Evolutionary conservation across 2,329 filamentous ascomycete species (phyloP).

Genomic region (Plenodomus biglobosus): DNA sequence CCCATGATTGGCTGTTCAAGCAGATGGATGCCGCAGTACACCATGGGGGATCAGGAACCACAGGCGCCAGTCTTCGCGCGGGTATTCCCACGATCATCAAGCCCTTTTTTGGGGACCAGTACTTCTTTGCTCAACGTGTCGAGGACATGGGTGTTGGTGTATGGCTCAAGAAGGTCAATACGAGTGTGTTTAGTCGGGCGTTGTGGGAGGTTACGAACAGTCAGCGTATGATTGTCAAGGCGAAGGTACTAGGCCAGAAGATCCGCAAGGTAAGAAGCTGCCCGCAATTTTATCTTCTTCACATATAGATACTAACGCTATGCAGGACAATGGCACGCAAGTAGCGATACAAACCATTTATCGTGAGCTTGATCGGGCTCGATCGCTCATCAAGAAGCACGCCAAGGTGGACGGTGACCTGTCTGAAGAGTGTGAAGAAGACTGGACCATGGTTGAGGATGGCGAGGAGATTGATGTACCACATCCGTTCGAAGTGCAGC

Average conservation of each 20-base stretch:
- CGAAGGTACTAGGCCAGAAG: constrained; percentile 75
- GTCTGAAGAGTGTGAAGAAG: constrained; percentile 71
- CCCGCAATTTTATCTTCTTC: constrained; percentile 31
- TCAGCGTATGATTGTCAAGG: constrained; percentile 88
- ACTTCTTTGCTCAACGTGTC: constrained; percentile 87
- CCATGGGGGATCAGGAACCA: constrained; percentile 93
- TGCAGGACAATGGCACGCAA: constrained; percentile 83
- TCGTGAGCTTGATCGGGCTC: constrained; percentile 90
- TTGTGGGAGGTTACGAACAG: constrained; percentile 91
- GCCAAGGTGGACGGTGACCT: constrained; percentile 38
- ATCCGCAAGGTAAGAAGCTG: constrained; percentile 72
- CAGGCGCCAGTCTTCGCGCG: constrained; percentile 85
- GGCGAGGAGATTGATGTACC: constrained; percentile 44
- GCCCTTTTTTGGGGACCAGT: constrained; percentile 97
- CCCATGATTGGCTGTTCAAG: constrained; percentile 94
- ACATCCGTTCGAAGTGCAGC: constrained; percentile 25
- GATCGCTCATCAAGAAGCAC: constrained; percentile 71
- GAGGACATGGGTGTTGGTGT: constrained; percentile 93
- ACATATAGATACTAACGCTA: constrained; percentile 18
- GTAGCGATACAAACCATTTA: constrained; percentile 91
- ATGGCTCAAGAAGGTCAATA: constrained; percentile 84
- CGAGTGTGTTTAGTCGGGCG: constrained; percentile 79
- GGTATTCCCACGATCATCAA: constrained; percentile 93
- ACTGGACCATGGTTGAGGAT: constrained; percentile 86
- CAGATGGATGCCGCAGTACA: constrained; percentile 94